Conservation (phyloP, 352 stramenopile genomes). For the Phytophthora pistaciae region DNA sequence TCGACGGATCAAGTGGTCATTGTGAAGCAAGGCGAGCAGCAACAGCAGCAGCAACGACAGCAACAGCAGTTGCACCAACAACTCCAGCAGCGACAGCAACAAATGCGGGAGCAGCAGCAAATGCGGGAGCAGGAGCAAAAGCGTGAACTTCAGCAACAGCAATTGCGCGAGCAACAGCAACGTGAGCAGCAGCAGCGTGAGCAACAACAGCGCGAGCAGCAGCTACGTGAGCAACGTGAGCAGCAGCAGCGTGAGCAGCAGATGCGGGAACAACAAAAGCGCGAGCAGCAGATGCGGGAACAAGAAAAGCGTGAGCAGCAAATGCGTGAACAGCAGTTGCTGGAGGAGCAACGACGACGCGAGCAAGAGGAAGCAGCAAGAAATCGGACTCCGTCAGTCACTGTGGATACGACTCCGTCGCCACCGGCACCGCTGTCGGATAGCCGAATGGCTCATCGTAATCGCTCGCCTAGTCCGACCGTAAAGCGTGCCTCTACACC, state of each 20-base stretch:
- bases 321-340: constrained; percentile 12
- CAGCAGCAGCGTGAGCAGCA: constrained; percentile 24
- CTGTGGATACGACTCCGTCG: constrained; percentile 33
- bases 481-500: constrained; percentile 40
- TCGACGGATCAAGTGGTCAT: constrained; percentile 40
- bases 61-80: constrained; percentile 35
- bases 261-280: constrained; percentile 22
- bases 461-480: constrained; percentile 33
- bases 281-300: constrained; percentile 24
- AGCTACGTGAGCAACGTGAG: constrained; percentile 28
- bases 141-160: constrained; percentile 25
- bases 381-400: constrained; percentile 46
- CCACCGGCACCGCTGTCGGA: constrained; percentile 18
- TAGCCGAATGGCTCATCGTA: constrained; percentile 13
- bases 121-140: constrained; percentile 33
- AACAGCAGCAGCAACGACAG: constrained; percentile 34
- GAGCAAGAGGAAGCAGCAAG: constrained; percentile 26
- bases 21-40: constrained; percentile 42
- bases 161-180: constrained; percentile 16
- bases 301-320: constrained; percentile 5
- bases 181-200: constrained; percentile 7
- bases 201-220: constrained; percentile 23
- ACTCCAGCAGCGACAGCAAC: constrained; percentile 33
- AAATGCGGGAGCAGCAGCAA: constrained; percentile 31
- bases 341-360: constrained; percentile 14